Percentiles rank a stretch among this genome's conserved stretches.
phyloP scores from a whole-genome alignment of 768 basidiomycete genomes.

The Russula griseocarnosa region DNA sequence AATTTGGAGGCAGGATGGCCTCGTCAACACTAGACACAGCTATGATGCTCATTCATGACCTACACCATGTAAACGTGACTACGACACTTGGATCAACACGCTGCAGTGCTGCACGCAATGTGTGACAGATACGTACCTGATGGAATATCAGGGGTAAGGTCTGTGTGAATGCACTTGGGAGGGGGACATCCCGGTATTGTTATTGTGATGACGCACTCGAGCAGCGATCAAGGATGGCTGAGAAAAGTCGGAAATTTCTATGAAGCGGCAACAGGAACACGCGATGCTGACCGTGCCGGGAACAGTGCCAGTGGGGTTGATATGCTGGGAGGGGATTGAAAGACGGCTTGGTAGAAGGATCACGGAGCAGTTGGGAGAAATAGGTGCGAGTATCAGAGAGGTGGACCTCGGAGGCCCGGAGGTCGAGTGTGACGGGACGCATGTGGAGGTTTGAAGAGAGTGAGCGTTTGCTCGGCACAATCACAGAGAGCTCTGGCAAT shows the following conservation, averaged over 20 bases:
- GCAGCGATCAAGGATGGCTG: constrained; percentile 42
- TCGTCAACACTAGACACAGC: too few relatives aligned
- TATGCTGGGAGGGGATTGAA: constrained; percentile 22
- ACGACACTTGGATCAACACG: constrained; percentile 14
- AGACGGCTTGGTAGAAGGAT: constrained; percentile 22
- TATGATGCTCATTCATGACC: too few relatives aligned
- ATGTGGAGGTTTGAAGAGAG: constrained; percentile 18
- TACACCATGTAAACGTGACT: too few relatives aligned
- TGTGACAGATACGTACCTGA: constrained; percentile 30
- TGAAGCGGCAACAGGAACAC: constrained; percentile 23
- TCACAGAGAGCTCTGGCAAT: constrained; percentile 22
- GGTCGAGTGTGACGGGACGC: constrained; percentile 20
- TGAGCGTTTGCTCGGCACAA: constrained; percentile 25
- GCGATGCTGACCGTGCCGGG: constrained; percentile 4
- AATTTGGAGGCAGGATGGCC: too few relatives aligned
- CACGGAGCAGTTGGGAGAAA: constrained; percentile 26
- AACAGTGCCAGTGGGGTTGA: constrained; percentile 19
- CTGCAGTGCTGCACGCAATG: not conserved
- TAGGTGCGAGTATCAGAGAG: constrained; percentile 24
- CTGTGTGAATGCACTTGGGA: constrained; percentile 44
- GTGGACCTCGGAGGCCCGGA: constrained; percentile 23
- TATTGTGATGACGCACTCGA: constrained; percentile 44
- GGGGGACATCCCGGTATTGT: constrained; percentile 45
- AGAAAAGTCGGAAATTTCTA: constrained; percentile 35
- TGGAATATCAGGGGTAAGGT: constrained; percentile 37